Evolutionary conservation across 2,329 filamentous ascomycete species (phyloP).

Genomic region (Fusarium azukiicola): DNA sequence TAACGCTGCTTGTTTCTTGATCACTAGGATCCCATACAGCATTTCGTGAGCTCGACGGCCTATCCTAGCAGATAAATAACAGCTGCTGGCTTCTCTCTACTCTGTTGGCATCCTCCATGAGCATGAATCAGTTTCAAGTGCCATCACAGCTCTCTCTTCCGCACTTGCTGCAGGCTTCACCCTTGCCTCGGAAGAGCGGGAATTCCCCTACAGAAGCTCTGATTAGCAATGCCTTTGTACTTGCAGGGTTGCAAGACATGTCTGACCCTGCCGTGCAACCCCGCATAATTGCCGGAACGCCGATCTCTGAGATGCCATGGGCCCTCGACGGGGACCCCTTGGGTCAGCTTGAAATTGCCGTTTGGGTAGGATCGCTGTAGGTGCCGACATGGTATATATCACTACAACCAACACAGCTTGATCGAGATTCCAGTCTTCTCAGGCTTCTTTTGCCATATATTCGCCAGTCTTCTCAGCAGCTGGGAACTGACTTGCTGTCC

Average conservation of each 20-base stretch:
- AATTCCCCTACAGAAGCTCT: background rate
- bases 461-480: background rate
- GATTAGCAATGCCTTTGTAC: background rate
- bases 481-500: background rate
- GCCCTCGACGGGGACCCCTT: background rate
- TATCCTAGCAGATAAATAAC: background rate
- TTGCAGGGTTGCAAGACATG: conserved; percentile 3
- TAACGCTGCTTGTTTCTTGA: background rate
- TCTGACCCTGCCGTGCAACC: background rate
- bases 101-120: background rate
- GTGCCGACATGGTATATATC: background rate
- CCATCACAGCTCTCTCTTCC: background rate
- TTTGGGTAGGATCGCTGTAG: background rate
- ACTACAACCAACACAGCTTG: background rate
- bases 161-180: background rate
- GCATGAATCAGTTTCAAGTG: background rate
- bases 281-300: background rate
- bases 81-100: background rate
- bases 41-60: background rate
- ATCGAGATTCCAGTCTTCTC: background rate
- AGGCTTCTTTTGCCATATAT: background rate
- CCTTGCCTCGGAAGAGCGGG: conserved; percentile 10
- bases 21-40: background rate
- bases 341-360: background rate
- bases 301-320: conserved; percentile 4